Evolutionary conservation across 257 asterid species (phyloP), one percentile per base, ranked within the genome.

Genomic region (Marsdenia floribunda): DNA sequence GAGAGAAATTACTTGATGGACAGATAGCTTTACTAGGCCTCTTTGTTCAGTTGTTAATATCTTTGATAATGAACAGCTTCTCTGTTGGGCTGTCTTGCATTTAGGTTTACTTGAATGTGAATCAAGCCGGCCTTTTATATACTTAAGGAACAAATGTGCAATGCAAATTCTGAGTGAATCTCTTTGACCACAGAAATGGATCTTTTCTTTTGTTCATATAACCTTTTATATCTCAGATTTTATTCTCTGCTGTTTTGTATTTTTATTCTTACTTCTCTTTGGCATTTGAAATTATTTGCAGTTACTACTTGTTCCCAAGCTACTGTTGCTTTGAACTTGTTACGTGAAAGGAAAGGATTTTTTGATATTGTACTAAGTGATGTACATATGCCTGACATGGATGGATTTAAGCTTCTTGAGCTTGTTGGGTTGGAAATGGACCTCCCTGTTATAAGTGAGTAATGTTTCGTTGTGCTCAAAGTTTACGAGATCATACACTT

Each of bases 301-400:
- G 97, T 93, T 71, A 91, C 97, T 37, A 82, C 88, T 73, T 89
- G 93, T 73, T 80, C 93, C 21, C 89, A 86, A 79, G 97, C 98
- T 72, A 76, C 83, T n/a, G 80, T 69, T 80, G 97, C 98, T 75
- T 82, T 91, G 79, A 79, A 83, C 76, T 80, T 89, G 73, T 75
- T 93, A 77, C 85, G 98, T 78, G 96, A 93, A 71, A 83, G 90
- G 85, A 93, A 87, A 81, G 92, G 88, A 71, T 83, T 83, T 76
- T 93, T 84, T 59, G 98, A 93, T 80, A 65, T 93, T 72, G 92
- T 93, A 33, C 87, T 93, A 76, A 93, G 97, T 75, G 98, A 93
- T 78, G 97, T 93, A 54, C 97, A 93, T 83, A 91, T 93, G 98
- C 98, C 98, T 75, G 97, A 93, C 80, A 91, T 93, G 97, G 96